These are phyloP conservation scores for Gossypium schwendimanii DNA, from an alignment of 441 rosid genomes.

Conservation along the genomic window DNA sequence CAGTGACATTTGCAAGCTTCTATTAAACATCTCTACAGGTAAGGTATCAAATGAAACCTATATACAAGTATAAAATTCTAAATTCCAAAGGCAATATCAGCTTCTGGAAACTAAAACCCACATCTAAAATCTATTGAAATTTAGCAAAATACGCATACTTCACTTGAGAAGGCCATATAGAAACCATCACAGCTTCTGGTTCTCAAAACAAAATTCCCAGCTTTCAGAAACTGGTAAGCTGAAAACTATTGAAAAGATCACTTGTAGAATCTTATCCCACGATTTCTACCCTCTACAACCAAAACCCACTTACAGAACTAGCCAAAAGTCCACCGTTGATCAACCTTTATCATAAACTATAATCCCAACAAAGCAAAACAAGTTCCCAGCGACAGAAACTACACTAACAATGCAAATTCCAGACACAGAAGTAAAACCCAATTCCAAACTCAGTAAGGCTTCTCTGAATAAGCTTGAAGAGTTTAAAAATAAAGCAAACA, in stretches of 20 bases:
- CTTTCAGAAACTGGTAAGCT: background rate
- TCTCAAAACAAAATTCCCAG: background rate
- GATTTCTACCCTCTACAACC: background rate
- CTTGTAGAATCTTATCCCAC: background rate
- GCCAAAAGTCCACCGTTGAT: background rate
- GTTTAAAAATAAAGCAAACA: conserved; percentile 10
- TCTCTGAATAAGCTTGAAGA: conserved; percentile 2
- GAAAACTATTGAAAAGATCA: background rate
- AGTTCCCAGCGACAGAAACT: background rate
- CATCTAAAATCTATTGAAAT: background rate
- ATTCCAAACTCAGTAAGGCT: conserved; percentile 12
- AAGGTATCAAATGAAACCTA: conserved; percentile 11
- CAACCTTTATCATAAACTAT: conserved; percentile 1
- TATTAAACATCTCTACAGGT: conserved; percentile 24
- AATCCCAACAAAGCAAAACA: background rate
- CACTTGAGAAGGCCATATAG: no score
- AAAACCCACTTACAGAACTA: background rate
- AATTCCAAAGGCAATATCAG: conserved; percentile 10
- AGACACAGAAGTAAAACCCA: conserved; percentile 15
- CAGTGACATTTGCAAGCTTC: conserved; percentile 39
- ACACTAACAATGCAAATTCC: background rate
- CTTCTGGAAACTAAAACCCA: conserved; percentile 8
- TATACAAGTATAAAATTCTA: conserved; percentile 5
- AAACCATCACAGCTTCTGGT: background rate
- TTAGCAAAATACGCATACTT: background rate